These are phyloP conservation scores for Sarocladiaceae sp. DNA, from an alignment of 2,329 filamentous ascomycete species.

Conservation along the genomic window DNA sequence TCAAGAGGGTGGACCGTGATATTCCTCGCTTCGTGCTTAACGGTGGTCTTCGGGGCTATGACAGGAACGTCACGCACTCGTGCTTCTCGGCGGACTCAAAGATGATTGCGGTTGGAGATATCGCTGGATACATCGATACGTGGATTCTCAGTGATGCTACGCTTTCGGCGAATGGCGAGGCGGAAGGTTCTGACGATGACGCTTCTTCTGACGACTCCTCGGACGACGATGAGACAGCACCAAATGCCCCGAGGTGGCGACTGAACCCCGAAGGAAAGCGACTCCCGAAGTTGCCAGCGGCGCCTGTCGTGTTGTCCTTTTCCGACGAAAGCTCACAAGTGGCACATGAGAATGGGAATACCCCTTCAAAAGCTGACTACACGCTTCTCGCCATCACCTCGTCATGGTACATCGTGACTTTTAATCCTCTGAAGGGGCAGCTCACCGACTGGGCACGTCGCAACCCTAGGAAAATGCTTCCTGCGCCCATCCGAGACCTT, in stretches of 20 bases:
- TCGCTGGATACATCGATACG: conserved; percentile 80
- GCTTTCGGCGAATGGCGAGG: conserved; percentile 17
- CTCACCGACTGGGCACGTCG: conserved; percentile 81
- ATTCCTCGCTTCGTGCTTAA: conserved; percentile 50
- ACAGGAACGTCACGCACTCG: conserved; percentile 65
- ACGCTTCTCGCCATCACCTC: conserved; percentile 47
- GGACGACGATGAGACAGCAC: conserved; percentile 36
- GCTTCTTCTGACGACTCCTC: conserved; percentile 32
- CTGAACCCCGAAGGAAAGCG: conserved; percentile 63
- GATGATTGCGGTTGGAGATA: conserved; percentile 71
- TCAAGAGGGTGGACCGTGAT: conserved; percentile 47
- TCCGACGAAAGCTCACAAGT: conserved; percentile 38
- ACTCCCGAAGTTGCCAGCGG: conserved; percentile 61
- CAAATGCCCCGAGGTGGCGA: conserved; percentile 56
- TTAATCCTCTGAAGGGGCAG: conserved; percentile 70
- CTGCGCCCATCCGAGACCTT: conserved; percentile 64
- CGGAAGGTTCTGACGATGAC: conserved; percentile 22
- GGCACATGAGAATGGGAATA: conserved; percentile 14
- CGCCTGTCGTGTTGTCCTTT: conserved; percentile 65
- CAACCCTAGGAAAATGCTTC: conserved; percentile 71
- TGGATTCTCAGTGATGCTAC: conserved; percentile 59
- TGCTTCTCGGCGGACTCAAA: conserved; percentile 76
- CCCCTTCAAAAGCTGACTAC: conserved; percentile 36
- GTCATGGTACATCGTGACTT: conserved; percentile 63
- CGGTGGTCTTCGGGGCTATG: conserved; percentile 68